phyloP scores from a whole-genome alignment of 768 basidiomycete genomes.

The Hericium rajendrae region DNA sequence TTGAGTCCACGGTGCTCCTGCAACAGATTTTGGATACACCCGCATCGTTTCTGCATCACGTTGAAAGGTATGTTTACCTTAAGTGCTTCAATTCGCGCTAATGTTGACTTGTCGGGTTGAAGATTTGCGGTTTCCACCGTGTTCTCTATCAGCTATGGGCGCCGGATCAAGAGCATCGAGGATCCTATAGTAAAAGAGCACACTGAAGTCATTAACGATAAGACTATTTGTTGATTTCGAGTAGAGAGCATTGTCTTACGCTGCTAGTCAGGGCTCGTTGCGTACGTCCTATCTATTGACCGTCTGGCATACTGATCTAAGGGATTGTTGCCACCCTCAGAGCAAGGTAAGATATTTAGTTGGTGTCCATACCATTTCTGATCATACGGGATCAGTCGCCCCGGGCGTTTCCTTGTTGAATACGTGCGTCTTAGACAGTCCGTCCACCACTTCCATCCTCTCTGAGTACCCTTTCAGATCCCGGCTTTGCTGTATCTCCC shows the following conservation, averaged over 20 bases:
- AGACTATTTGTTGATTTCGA: not conserved
- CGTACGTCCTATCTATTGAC: no score
- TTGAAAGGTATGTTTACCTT: not conserved
- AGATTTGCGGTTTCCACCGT: not conserved
- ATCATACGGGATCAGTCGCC: not conserved
- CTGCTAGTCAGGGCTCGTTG: no score
- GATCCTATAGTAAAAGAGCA: not conserved
- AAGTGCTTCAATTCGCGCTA: not conserved
- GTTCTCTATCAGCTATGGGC: not conserved
- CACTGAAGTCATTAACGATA: not conserved
- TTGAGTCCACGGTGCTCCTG: not conserved
- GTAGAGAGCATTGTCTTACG: no score
- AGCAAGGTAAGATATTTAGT: not conserved
- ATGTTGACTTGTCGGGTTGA: not conserved
- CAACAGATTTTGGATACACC: not conserved
- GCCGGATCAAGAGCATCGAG: not conserved
- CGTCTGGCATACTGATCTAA: no score
- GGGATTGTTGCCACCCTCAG: not conserved
- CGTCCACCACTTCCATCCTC: not conserved
- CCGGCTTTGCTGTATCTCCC: slow-evolving; percentile 7
- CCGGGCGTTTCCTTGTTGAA: not conserved
- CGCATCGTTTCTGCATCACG: not conserved
- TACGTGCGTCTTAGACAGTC: not conserved
- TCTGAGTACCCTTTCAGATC: not conserved
- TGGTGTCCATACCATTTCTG: no score